phyloP scores from a whole-genome alignment of 176 grass and related monocot genomes.

The Elaeis guineensis region DNA sequence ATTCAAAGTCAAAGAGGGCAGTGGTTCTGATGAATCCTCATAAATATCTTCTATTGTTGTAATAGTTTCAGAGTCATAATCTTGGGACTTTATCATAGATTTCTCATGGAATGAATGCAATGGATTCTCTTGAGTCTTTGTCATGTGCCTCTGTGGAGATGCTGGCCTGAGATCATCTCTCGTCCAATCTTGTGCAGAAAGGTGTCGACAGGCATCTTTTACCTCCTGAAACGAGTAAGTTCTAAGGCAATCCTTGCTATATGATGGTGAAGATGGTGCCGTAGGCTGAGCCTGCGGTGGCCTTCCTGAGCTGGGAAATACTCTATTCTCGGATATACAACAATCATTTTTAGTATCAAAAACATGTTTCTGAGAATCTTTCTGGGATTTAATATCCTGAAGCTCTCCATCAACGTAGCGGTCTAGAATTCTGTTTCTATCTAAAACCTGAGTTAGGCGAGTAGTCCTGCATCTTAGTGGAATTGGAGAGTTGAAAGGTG shows the following conservation, averaged over 20 bases:
- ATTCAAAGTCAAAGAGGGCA: neutral
- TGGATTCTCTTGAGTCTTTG: constrained; percentile 6
- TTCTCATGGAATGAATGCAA: constrained; percentile 2
- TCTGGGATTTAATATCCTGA: constrained; percentile 3
- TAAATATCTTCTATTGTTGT: constrained; percentile 74
- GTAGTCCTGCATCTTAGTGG: constrained; percentile 33
- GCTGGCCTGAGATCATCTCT: constrained; percentile 5
- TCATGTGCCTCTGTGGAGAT: neutral
- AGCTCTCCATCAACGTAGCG: constrained; percentile 63
- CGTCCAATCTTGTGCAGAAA: constrained; percentile 2
- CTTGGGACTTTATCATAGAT: neutral
- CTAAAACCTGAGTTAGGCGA: constrained; percentile 32
- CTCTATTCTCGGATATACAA: constrained; percentile 5
- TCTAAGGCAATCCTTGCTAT: constrained; percentile 4
- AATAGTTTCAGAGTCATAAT: constrained; percentile 22
- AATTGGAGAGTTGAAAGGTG: constrained; percentile 42
- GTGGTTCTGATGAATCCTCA: constrained; percentile 37
- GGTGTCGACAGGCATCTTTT: neutral
- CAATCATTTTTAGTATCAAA: constrained; percentile 3
- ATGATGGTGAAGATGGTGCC: constrained; percentile 28
- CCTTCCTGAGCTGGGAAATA: constrained; percentile 41
- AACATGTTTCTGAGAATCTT: constrained; percentile 12
- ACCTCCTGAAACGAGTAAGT: constrained; percentile 16
- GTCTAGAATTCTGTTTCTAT: constrained; percentile 49
- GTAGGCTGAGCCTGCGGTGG: constrained; percentile 43